Conservation (phyloP, 2,329 filamentous ascomycete genomes). For the Fusarium temperatum region DNA sequence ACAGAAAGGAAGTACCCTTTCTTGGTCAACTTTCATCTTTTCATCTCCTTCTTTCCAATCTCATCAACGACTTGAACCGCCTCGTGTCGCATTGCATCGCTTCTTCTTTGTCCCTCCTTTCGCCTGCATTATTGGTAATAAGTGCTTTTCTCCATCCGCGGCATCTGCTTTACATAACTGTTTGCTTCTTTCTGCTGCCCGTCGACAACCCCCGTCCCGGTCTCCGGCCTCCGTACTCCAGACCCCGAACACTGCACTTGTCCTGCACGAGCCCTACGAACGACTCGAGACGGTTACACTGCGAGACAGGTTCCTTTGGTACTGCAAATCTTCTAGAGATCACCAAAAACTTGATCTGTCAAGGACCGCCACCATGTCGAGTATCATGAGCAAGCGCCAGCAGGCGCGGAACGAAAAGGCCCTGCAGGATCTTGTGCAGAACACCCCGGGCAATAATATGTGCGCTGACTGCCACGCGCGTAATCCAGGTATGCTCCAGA, state of each 20-base stretch:
- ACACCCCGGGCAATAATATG: conserved; percentile 84
- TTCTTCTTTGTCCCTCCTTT: conserved; percentile 32
- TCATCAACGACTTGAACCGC: conserved; percentile 21
- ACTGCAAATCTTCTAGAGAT: conserved; percentile 7
- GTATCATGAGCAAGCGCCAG: conserved; percentile 89
- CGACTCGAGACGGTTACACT: conserved; percentile 36
- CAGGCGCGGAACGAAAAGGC: conserved; percentile 96
- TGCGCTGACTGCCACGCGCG: conserved; percentile 93
- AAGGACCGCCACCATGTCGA: conserved; percentile 65
- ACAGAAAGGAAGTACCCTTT: conserved; percentile 25
- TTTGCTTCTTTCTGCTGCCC: conserved; percentile 23
- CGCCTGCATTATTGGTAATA: conserved; percentile 16
- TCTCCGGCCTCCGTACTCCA: conserved; percentile 21
- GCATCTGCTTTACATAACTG: conserved; percentile 14
- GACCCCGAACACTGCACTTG: conserved; percentile 18
- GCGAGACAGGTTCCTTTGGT: conserved; percentile 9
- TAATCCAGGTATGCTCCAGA: conserved; percentile 79
- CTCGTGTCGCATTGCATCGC: conserved; percentile 4
- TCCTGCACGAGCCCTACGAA: conserved; percentile 24
- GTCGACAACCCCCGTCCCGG: conserved; percentile 22
- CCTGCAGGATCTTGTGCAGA: conserved; percentile 88
- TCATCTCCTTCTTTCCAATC: conserved; percentile 29
- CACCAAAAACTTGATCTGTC: neutral
- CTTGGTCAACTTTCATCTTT: conserved; percentile 20
- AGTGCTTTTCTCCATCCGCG: conserved; percentile 31